phyloP scores from a whole-genome alignment of 345 rosid genomes.

The Ceriops tagal region DNA sequence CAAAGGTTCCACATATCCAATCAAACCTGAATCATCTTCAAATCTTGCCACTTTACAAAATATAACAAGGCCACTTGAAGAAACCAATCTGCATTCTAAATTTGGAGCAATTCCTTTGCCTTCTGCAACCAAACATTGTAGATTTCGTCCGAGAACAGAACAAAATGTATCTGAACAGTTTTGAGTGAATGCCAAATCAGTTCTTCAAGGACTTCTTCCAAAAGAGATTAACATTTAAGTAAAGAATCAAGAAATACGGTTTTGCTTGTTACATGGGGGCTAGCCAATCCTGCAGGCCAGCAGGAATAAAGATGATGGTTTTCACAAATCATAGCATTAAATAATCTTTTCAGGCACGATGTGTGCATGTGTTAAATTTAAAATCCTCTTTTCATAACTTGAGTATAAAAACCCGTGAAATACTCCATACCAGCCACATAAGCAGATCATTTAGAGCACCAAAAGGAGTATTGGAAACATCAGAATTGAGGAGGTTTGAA shows the following conservation, averaged over 20 bases:
- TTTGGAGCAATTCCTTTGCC: conserved; percentile 51
- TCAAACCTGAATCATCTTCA: no score
- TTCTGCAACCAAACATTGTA: conserved; percentile 58
- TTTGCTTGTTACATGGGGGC: background rate
- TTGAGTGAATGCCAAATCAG: background rate
- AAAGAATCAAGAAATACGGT: background rate
- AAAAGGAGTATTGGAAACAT: background rate
- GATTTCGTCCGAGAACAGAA: conserved; percentile 56
- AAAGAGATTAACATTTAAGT: background rate
- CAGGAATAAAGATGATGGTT: background rate
- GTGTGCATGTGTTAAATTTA: background rate
- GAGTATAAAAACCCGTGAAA: background rate
- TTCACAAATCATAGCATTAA: background rate
- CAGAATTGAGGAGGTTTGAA: background rate
- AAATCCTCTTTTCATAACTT: background rate
- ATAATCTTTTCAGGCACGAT: no score
- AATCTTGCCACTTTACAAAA: no score
- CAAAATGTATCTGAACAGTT: conserved; percentile 68
- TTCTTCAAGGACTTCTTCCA: background rate
- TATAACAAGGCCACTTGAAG: no score
- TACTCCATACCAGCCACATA: background rate
- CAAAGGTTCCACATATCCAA: no score
- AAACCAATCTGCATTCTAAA: background rate
- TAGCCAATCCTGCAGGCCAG: background rate
- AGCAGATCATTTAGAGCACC: background rate